Base-by-base conservation (phyloP, 2,329 filamentous ascomycete genomes). In the Fusarium caatingaense region DNA sequence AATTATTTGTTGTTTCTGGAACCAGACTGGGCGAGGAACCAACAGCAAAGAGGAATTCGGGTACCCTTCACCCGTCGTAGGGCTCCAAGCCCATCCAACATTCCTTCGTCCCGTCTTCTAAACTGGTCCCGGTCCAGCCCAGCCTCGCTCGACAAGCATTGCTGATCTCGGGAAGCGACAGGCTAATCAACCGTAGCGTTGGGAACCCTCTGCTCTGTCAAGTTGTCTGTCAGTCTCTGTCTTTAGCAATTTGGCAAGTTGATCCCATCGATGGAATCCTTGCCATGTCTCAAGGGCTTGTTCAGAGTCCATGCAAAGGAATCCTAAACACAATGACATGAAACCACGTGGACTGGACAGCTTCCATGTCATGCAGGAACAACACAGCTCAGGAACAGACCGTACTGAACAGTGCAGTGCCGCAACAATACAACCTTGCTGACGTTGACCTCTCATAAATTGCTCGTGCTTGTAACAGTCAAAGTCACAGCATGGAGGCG, bases 151-250 rank as follows among this genome's bases (percentile, higher is more conserved):
- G 49, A 71, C 62, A 74, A 56, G 60, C 69, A 72, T 49, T 57
- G 66, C 71, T 74, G 64, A 74, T 71, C 72, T 71, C 66, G 71
- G 72, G 64, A 73, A 50, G 56, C 46, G 62, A 48, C 64, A 74
- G 60, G 47, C 60, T 55, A 73, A 55, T n/a, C 30, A 46, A 56
- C 71, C 72, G 64, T 55, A 47, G 49, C 42, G 32, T 59, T 64
- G 62, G 72, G 58, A 71, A 58, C 41, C 5, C 18, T 46, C 16
- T 12, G 18, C 44, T 51, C 18, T 51, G 32, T 37, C 34, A 37
- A n/a, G 5, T 37, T 37, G 34, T n/a, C 34, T 37, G 34, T 37
- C 34, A n/a, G 18, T 46, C 46, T 61, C 28, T 47, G 34, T 41
- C 47, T 50, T 27, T n/a, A 55, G 41, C 34, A 58, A 51, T 56